These are phyloP conservation scores for Ramalina intermedia DNA, from an alignment of 495 filamentous ascomycete species.

Conservation along the genomic window DNA sequence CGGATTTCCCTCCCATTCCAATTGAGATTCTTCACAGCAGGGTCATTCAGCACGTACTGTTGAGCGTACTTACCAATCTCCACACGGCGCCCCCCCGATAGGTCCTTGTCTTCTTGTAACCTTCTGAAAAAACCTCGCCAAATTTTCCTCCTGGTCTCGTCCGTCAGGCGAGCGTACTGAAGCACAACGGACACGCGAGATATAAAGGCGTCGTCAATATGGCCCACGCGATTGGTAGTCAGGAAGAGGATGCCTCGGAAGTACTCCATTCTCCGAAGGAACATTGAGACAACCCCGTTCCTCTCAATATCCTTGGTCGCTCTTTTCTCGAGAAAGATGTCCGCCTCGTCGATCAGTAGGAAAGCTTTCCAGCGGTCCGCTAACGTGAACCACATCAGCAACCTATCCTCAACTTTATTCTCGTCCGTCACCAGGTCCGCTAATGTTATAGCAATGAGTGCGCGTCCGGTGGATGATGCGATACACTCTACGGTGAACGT, in stretches of 20 bases:
- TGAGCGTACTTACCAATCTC: too few species aligned
- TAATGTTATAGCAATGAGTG: slow-evolving; percentile 7
- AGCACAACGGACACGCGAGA: slow-evolving; percentile 30
- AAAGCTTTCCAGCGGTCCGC: slow-evolving; percentile 19
- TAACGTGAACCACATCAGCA: not conserved
- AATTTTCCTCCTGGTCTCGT: slow-evolving; percentile 1
- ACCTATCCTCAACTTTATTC: not conserved
- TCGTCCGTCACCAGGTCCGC: not conserved
- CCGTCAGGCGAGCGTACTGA: slow-evolving; percentile 3
- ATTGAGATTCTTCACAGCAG: not conserved
- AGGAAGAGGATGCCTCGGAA: slow-evolving; percentile 27
- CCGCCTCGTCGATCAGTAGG: slow-evolving; percentile 48
- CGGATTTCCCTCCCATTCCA: slow-evolving; percentile 16
- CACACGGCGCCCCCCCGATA: too few species aligned
- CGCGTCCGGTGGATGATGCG: slow-evolving; percentile 1
- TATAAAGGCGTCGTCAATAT: slow-evolving; percentile 25
- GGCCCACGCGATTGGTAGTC: slow-evolving; percentile 29
- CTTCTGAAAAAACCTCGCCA: slow-evolving; percentile 16
- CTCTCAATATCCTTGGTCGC: slow-evolving; percentile 4
- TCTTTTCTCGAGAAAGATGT: slow-evolving; percentile 42
- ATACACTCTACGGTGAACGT: slow-evolving; percentile 9
- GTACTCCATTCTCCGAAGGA: slow-evolving; percentile 41
- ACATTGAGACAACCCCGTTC: slow-evolving; percentile 20
- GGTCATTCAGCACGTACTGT: not conserved
- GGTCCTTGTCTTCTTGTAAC: too few species aligned